Evolutionary conservation across 352 stramenopile species (phyloP), one percentile per base, ranked within the genome.

Genomic region (Phytophthora lateralis): DNA sequence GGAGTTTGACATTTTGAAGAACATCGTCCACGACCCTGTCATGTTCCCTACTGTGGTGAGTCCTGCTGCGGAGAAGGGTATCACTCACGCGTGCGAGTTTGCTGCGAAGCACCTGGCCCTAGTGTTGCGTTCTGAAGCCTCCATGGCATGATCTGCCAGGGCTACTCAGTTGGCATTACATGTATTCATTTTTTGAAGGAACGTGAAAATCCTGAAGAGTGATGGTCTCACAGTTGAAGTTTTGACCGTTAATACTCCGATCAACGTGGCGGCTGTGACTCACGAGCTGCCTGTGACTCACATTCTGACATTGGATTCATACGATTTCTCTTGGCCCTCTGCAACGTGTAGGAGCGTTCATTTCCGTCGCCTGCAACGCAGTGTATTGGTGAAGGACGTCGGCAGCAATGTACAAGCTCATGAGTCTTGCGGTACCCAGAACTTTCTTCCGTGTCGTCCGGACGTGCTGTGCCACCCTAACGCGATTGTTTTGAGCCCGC

Each of bases 1-100:
- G 66, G 71, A 79, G 64, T n/a, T 76, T 1, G 71, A 76, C 24
- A 60, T 76, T 20, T 44, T 74, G 39, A 60, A 69, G 43, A 66
- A 71, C 30, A 73, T 78, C 6, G 56, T 63, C 8, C 69, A 78
- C 20, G 60, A 69, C 24, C 53, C 53, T 0, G 60, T 69, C 27
- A 71, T 71, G 62, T 27, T 71, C 29, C 66, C 59, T 4, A 68
- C 61, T 10, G 55, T 57, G 12, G 59, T 76, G 34, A 63, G 67
- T 37, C 70, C 66, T 49, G 55, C 48, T 6, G 48, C 70, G 10
- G 67, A 69, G 47, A 66, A 69, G 43, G 62, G 35, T 17, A 60
- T 69, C 30, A 24, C n/a, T n/a, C 51, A 71, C 41, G 62, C 35
- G 1, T 71, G 62, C 27, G 29, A 43, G 30, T 75, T 72, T 27